phyloP scores from a whole-genome alignment of 306 rosid species.

The Hylodesmum podocarpum region DNA sequence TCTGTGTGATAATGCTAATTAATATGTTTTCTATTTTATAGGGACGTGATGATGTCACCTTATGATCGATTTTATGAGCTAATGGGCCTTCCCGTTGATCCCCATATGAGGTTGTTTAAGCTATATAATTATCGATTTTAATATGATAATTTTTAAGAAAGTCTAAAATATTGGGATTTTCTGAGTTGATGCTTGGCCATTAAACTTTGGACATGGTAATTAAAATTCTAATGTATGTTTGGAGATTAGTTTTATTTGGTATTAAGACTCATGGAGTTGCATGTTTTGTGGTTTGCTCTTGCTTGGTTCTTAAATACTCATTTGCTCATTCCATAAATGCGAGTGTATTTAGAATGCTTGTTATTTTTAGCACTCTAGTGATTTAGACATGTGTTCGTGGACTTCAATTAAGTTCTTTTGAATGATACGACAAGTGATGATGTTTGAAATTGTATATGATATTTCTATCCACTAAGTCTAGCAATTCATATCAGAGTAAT shows the following conservation, averaged over 20 bases:
- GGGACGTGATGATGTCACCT: constrained; percentile 8
- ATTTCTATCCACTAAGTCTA: too few species aligned
- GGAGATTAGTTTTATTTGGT: neutral
- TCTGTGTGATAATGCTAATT: neutral
- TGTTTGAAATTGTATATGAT: too few species aligned
- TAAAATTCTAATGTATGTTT: neutral
- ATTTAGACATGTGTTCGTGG: too few species aligned
- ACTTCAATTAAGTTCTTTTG: too few species aligned
- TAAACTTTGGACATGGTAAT: neutral
- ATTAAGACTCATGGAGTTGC: neutral
- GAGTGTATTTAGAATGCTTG: neutral
- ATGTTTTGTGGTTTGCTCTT: neutral
- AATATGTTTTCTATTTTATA: neutral
- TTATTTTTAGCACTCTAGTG: too few species aligned
- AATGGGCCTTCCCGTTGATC: constrained; percentile 60
- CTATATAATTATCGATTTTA: constrained; percentile 20
- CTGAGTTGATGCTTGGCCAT: neutral
- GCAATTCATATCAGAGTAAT: too few species aligned
- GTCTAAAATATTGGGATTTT: neutral
- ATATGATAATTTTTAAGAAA: neutral
- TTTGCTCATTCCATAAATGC: neutral
- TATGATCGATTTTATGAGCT: constrained; percentile 49
- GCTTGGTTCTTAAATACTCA: neutral
- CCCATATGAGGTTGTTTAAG: constrained; percentile 48
- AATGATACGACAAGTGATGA: too few species aligned